Evolutionary conservation across 306 rosid genomes (phyloP), one percentile per base, ranked within the genome.

Genomic region (Myrica gale): DNA sequence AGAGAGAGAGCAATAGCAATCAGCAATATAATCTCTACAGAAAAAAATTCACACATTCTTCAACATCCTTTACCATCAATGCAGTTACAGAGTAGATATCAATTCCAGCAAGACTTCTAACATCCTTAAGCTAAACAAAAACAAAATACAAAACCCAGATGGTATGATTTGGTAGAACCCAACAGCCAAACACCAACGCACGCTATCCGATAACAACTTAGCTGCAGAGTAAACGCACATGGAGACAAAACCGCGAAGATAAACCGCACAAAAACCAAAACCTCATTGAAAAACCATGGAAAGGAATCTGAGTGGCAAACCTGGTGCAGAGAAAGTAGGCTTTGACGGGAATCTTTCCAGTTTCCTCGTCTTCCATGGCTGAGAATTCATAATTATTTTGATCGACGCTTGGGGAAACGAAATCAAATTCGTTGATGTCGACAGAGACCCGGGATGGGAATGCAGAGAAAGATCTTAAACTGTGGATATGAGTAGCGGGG

Each of bases 291-390:
- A 4, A 76, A 78, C 71, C 32, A 69, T 50, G 46, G 5, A 77
- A 81, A 52, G 47, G 66, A 72, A 3, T 16, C 57, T 48, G 3
- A 13, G 43, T 6, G 45, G 69, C 84, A 23, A 79, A 92, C 97
- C 97, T 95, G 79, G 98, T 95, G 60, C 90, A 95, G 11, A 95
- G 93, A 74, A 95, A 95, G 76, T 77, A 95, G 3, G 97, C 97
- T 76, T 95, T 95, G 72, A 92, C 79, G 62, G 97, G 93, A 57
- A 95, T 85, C 79, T 89, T 90, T 1, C 86, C 88, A 5, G 63
- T 26, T 10, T 76, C 90, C 19, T 83, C 84, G 5, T 73, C 69
- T 12, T 87, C 87, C 11, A 79, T 71, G 50, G 78, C 74, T 60
- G 63, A 74, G 1, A 76, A 80, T 0, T 61, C 85, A 55, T 75